Evolutionary conservation across 1,284 basidiomycete species (phyloP), one percentile per base, ranked within the genome.

Genomic region (Puccinia coronata): DNA sequence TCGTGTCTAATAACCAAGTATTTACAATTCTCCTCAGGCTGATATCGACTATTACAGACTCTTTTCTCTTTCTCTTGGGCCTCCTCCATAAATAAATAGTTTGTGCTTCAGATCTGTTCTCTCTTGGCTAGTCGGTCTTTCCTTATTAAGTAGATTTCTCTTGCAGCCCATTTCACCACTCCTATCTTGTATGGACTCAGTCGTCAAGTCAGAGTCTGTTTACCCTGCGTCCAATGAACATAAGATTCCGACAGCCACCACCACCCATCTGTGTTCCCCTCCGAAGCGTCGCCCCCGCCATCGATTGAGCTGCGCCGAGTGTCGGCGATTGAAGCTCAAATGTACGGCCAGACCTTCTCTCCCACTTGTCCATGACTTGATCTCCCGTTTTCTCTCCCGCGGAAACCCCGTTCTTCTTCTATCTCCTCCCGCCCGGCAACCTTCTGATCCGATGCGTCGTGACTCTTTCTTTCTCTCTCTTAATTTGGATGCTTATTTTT

Each of bases 271-370:
- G n/a, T 25, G 63, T 39, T 16, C 78, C 53, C 67, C 69, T 59
- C 55, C 78, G 3, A 80, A 80, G 55, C 78, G 78, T 41, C 65
- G 78, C 18, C 78, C 78, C 49, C 78, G 78, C 31, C 78, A 80
- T 72, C 67, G 78, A 34, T 67, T 80, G 63, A 80, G 78, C 53
- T 80, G 78, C 55, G 78, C 78, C 51, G 78, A 80, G 57, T 80
- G 78, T 72, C 67, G 78, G n/a, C 65, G 78, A 34, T 51, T 80
- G 55, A 80, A 80, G 69, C 78, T 80, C 36, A 80, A 80, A 59
- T 80, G 78, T 80, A 69, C 47, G 76, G 43, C 14, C 41, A 25
- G 0, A 31, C 4, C 70, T 12, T n/a, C n/a, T 4, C 43, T 73
- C 51, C 34, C 18, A 49, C 12, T 51, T 2, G 34, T 73, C 39